Evolutionary conservation across 306 rosid species (phyloP).

Genomic region (Castanea sativa): DNA sequence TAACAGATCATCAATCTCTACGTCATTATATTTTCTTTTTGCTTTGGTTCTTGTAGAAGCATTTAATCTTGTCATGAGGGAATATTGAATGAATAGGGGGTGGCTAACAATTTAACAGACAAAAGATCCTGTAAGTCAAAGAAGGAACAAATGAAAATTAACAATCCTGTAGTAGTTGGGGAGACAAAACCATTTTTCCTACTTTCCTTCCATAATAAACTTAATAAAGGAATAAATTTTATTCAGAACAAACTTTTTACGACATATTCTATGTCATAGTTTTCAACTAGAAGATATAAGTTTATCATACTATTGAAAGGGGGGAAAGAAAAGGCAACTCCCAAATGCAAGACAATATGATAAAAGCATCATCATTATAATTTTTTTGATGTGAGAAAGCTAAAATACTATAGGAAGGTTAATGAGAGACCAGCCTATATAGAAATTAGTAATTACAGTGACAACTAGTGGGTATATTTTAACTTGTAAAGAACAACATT

Average conservation of each 20-base stretch:
- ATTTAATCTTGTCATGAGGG: neutral
- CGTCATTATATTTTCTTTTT: neutral
- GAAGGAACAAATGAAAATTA: neutral
- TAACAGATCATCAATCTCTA: neutral
- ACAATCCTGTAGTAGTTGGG: neutral
- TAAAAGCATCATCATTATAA: neutral
- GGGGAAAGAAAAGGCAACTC: neutral
- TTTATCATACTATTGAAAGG: neutral
- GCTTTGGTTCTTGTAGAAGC: neutral
- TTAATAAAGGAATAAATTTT: neutral
- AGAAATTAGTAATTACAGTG: neutral
- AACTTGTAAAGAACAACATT: neutral
- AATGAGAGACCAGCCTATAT: neutral
- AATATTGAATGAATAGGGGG: neutral
- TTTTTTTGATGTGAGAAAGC: neutral
- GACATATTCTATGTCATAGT: neutral
- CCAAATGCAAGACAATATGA: neutral
- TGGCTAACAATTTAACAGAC: neutral
- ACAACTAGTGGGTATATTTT: neutral
- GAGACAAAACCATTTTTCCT: neutral
- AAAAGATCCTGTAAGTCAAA: neutral
- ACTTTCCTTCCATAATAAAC: neutral
- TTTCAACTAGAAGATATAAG: neutral
- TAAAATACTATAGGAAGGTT: neutral
- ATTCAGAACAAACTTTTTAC: neutral